Evolutionary conservation across 2,329 filamentous ascomycete genomes (phyloP).

Genomic region (Phoma herbarum): DNA sequence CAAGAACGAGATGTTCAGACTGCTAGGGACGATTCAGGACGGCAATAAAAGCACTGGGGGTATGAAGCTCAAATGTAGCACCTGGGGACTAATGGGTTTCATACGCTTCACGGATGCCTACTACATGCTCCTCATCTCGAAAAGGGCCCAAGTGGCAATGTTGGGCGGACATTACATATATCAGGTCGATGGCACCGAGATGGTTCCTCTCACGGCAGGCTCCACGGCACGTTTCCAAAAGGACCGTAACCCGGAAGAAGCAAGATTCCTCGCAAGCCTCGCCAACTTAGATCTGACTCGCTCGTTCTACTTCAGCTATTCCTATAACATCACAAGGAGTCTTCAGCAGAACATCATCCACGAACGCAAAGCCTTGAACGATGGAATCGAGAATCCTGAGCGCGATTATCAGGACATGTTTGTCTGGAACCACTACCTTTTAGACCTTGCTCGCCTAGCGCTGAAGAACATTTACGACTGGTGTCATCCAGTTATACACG

Average conservation of each 20-base stretch:
- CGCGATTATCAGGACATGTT: conserved; percentile 93
- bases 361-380: conserved; percentile 75
- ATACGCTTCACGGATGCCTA: conserved; percentile 95
- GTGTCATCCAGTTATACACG: conserved; percentile 95
- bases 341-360: conserved; percentile 90
- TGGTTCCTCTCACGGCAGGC: conserved; percentile 83
- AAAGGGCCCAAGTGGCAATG: conserved; percentile 95
- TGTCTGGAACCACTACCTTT: conserved; percentile 92
- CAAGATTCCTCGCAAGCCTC: conserved; percentile 85
- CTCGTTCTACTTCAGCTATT: conserved; percentile 98
- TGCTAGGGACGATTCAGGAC: conserved; percentile 94
- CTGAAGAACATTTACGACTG: conserved; percentile 89
- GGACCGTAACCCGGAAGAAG: conserved; percentile 89
- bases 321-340: conserved; percentile 92
- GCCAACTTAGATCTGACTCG: conserved; percentile 89
- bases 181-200: conserved; percentile 91
- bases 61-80: conserved; percentile 85
- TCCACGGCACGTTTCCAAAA: conserved; percentile 72
- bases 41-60: conserved; percentile 92
- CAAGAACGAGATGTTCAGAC: conserved; percentile 88
- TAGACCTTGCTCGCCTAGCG: conserved; percentile 74
- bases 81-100: conserved; percentile 94
- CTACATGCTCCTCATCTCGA: conserved; percentile 97
- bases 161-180: conserved; percentile 96
- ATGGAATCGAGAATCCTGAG: conserved; percentile 67